Base-by-base conservation (phyloP, 345 rosid genomes). In the Dipteronia sinensis region DNA sequence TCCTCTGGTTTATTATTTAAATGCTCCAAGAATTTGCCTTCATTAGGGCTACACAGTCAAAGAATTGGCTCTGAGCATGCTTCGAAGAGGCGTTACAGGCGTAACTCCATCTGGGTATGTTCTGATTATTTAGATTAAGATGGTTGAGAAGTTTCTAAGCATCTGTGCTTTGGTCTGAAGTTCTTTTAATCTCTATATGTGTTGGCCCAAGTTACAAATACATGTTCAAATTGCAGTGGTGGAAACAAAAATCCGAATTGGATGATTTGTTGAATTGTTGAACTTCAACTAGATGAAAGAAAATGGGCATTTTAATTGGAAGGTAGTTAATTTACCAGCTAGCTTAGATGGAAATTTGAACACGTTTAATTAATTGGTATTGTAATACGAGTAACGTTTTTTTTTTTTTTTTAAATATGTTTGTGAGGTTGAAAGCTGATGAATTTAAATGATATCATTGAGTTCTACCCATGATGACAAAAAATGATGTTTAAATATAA, bases 31-130 rank as follows among this genome's bases (percentile, higher is more conserved):
- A 22, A 65, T 67, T 81, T 67, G 71, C 76, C 65, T 19, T 78
- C 83, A 17, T 7, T 77, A 67, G 87, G 83, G 2, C 75, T 75
- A 22, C 65, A 38, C 73, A 55, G 64, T 77, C 74, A 7, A 67
- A 76, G 49, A 53, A 78, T 67, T 75, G 64, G 77, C 81, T 81
- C 80, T 40, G 75, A 65, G 56, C 77, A 40, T 72, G 78, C 71
- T 16, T 49, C 77, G 9, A 65, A 44, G 62, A 61, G 68, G 64
- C 75, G 23, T 72, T 65, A 3, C 46, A 78, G 75, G 84, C 83
- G 47, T 29, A 81, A 64, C 79, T 76, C 79, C 62, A 80, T 86
- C 81, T 67, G 82, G 91, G 92, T 90, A 86, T 51, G 78, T 23
- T 65, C 61, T 47, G n/a, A 38, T 38, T 15, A 59, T 71, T 40